Base-by-base conservation (phyloP, 2,329 filamentous ascomycete genomes). In the Akanthomyces muscarius region DNA sequence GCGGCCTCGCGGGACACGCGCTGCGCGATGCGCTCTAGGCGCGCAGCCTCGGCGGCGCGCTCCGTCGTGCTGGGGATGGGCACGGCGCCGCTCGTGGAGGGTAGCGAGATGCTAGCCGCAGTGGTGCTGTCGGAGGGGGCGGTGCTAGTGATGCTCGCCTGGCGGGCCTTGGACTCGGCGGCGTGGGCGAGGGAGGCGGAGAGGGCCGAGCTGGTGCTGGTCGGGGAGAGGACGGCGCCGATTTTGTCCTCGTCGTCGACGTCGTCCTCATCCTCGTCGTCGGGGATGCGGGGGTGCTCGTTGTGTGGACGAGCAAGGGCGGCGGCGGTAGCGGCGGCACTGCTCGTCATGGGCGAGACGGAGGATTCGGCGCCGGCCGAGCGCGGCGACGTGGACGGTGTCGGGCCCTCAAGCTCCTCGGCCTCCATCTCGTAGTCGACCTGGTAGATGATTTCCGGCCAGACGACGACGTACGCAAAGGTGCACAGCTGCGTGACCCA, bases 401-500 rank as follows among this genome's bases (percentile, higher is more conserved):
- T 61, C 13, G 48, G 65, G 73, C 64, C 54, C 45, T 58, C 80
- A 69, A 89, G 78, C 65, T 87, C 83, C 66, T 91, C 87, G 30
- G 83, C 83, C 69, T 89, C 86, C 50, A 91, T 81, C 61, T 87
- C 84, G 68, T 88, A 84, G 58, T 91, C 87, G 3, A 96, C 92
- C 67, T 91, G 88, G 70, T 90, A 88, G 69, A 95, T 87, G 66
- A 96, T 90, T 71, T 94, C 89, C 2, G 90, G 87, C 76, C 88
- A 89, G 48, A 95, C 90, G 56, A 94, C 86, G 50, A 98, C 86
- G 81, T 95, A 96, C 14, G 89, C 91, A 74, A 96, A 97, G 0
- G 92, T 95, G 66, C 92, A 90, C 6, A 99, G 83, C 73, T 97
- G 93, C 0, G 91, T 96, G 0, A 97, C 93, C 90, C 95, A 97